phyloP scores from a whole-genome alignment of 148 eudicot genomes.

The Rhododendron williamsianum region DNA sequence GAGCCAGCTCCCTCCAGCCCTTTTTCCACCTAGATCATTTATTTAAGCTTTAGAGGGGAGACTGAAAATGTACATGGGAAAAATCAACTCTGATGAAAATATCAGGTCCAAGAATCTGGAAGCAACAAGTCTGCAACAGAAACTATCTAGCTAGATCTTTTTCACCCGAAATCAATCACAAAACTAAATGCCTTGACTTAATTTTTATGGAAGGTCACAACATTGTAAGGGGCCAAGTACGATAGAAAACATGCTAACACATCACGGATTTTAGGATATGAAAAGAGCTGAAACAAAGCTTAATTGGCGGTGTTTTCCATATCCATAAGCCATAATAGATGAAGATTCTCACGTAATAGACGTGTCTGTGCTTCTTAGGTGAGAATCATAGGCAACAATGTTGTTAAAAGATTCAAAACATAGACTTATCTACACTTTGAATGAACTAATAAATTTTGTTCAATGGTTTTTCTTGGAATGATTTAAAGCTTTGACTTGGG shows the following conservation, averaged over 20 bases:
- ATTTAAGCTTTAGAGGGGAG: background rate
- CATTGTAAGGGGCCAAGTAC: conserved; percentile 9
- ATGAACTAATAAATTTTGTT: background rate
- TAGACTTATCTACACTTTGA: background rate
- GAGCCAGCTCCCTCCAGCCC: conserved; percentile 84
- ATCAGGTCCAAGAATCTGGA: background rate
- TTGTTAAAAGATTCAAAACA: background rate
- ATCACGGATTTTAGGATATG: background rate
- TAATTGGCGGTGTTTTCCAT: background rate
- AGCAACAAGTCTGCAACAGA: conserved; percentile 1
- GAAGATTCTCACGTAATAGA: background rate
- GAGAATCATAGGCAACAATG: background rate
- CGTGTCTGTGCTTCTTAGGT: background rate
- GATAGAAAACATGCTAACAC: background rate
- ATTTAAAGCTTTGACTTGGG: background rate
- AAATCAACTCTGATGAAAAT: background rate
- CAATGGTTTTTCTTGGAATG: background rate
- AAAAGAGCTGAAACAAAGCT: background rate
- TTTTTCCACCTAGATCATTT: conserved; percentile 56
- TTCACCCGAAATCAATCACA: background rate
- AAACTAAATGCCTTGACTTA: background rate
- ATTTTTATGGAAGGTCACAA: background rate
- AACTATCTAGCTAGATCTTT: background rate
- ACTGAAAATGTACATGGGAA: background rate
- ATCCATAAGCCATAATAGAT: background rate